These are phyloP conservation scores for Entomortierella beljakovae DNA, from an alignment of 192 early-diverging fungal species.

Conservation along the genomic window DNA sequence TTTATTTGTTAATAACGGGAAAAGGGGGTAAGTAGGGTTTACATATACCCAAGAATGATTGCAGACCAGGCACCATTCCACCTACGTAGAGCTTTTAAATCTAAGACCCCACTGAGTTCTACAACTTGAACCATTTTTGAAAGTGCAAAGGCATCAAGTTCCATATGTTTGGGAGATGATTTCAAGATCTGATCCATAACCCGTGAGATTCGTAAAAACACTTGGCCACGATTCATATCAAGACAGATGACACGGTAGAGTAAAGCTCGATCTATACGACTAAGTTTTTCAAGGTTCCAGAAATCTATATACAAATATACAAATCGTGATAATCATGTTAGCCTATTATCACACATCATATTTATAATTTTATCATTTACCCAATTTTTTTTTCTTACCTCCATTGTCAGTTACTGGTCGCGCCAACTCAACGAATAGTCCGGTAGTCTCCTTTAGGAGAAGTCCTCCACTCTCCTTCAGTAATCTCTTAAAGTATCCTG, in stretches of 20 bases:
- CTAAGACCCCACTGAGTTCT: conserved; percentile 32
- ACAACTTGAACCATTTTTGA: conserved; percentile 49
- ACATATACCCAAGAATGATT: conserved; percentile 50
- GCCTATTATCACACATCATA: no score
- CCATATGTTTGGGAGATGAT: conserved; percentile 33
- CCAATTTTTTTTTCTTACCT: conserved; percentile 14
- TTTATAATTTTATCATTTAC: no score
- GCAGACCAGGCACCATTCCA: conserved; percentile 51
- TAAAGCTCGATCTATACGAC: conserved; percentile 29
- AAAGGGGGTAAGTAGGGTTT: no score
- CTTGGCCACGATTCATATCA: conserved; percentile 30
- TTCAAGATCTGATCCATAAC: conserved; percentile 34
- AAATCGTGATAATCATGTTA: background rate
- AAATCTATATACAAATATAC: conserved; percentile 1
- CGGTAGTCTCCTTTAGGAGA: conserved; percentile 37
- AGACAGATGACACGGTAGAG: conserved; percentile 40
- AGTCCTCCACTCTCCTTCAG: conserved; percentile 34
- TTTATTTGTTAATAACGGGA: no score
- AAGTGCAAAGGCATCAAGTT: conserved; percentile 42
- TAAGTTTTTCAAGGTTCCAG: conserved; percentile 39
- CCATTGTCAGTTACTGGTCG: conserved; percentile 39
- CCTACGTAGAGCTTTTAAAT: conserved; percentile 31
- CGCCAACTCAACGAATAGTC: conserved; percentile 35
- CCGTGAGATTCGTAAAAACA: conserved; percentile 37
- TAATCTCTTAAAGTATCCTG: conserved; percentile 40